Evolutionary conservation across 352 stramenopile genomes (phyloP).

Genomic region (Aphanomyces cochlioides): DNA sequence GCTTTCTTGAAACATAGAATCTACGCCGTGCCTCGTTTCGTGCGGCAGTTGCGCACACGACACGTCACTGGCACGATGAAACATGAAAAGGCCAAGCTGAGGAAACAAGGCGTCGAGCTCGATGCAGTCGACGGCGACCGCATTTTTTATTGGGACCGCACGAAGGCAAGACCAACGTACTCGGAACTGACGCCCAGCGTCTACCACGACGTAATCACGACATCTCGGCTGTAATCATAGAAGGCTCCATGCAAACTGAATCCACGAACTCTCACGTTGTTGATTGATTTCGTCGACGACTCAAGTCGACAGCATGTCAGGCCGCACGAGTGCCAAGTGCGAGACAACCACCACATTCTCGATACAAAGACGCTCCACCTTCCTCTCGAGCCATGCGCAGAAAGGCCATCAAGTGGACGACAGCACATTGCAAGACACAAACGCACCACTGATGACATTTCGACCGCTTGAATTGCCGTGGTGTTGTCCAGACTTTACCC

Average conservation of each 20-base stretch:
- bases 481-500: too few relatives aligned
- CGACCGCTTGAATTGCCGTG: too few relatives aligned
- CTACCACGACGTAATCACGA: conserved; percentile 52
- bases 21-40: conserved; percentile 83
- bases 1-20: conserved; percentile 30
- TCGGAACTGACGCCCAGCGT: conserved; percentile 52
- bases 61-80: conserved; percentile 89
- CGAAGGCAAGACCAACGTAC: conserved; percentile 45
- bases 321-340: too few relatives aligned
- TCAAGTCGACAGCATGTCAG: too few relatives aligned
- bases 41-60: conserved; percentile 69
- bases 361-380: too few relatives aligned
- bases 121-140: conserved; percentile 45
- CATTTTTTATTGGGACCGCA: conserved; percentile 52
- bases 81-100: conserved; percentile 87
- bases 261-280: not conserved
- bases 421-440: too few relatives aligned
- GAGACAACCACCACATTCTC: too few relatives aligned
- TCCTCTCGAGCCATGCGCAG: too few relatives aligned
- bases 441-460: too few relatives aligned
- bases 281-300: not conserved
- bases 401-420: too few relatives aligned
- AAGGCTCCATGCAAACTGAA: not conserved
- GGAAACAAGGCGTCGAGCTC: conserved; percentile 75
- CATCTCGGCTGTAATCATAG: conserved; percentile 46